Evolutionary conservation across 1,284 basidiomycete species (phyloP), one percentile per base, ranked within the genome.

Genomic region (Austropuccinia psidii): DNA sequence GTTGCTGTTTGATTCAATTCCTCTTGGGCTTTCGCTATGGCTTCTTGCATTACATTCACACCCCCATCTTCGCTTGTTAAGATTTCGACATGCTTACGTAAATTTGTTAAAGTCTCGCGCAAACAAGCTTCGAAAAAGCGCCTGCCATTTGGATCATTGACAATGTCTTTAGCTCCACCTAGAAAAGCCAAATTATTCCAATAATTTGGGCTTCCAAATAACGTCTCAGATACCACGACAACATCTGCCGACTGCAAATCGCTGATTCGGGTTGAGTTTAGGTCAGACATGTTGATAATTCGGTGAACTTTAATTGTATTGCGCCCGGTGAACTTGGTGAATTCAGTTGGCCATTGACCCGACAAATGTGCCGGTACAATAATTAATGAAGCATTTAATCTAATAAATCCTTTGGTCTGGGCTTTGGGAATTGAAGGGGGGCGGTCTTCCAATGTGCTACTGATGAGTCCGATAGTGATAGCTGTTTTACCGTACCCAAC

Each of bases 401-500:
- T 81, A 60, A 93, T 86, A 77, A 90, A 90, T 58, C 89, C 89
- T 1, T 82, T 79, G 54, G 83, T 79, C 17, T 89, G 81, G 19
- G 84, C 80, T 5, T 74, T 43, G 2, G 79, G 76, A 8, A 82
- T 82, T 69, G 83, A 83, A 58, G 83, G 83, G n/a, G 83, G 83
- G 1, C 82, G 79, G 72, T 84, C 83, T 37, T 45, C 84, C 66
- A 82, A 83, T 72, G 86, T 84, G 78, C 86, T 88, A 78, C 90
- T 88, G 76, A 95, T 89, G 69, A 97, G 84, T 11, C 89, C 93
- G 24, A 97, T 85, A 0, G 92, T 93, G 77, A 97, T 96, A 31
- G 93, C 93, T 0, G 93, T 97, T 83, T 97, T 97, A 39, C 93
- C 93, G 79, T 97, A 97, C 62, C 94, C 93, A 76, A 97, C 93